Evolutionary conservation across 176 grass and related monocot genomes (phyloP).

Genomic region (Tillandsia fasciculata): DNA sequence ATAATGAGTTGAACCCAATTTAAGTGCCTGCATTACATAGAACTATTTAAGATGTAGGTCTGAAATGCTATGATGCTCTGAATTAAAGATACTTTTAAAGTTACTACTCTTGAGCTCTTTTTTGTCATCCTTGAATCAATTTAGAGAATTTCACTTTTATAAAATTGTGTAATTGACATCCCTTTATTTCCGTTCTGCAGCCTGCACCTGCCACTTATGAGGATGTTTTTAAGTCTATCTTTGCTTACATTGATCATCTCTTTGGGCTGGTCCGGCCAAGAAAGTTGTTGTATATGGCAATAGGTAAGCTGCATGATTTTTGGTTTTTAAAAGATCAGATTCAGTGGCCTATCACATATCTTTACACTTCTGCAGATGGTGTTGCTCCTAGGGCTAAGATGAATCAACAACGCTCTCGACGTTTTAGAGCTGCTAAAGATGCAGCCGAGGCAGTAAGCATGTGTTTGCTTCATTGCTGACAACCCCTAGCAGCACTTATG

Average conservation of each 20-base stretch:
- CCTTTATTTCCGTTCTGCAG: slow-evolving; percentile 33
- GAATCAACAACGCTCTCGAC: slow-evolving; percentile 87
- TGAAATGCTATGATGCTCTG: no score
- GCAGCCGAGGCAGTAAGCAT: slow-evolving; percentile 58
- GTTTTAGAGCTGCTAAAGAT: slow-evolving; percentile 84
- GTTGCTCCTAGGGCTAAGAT: slow-evolving; percentile 95
- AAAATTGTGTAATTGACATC: not conserved
- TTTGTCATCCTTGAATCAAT: no score
- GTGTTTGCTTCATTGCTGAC: not conserved
- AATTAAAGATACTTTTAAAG: no score
- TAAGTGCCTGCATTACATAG: no score
- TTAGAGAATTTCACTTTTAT: no score
- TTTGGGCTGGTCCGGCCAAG: slow-evolving; percentile 76
- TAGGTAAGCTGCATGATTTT: slow-evolving; percentile 40
- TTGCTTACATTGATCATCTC: slow-evolving; percentile 93
- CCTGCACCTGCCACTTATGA: slow-evolving; percentile 81
- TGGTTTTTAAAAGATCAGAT: not conserved
- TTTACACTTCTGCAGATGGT: slow-evolving; percentile 34
- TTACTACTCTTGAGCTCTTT: no score
- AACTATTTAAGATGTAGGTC: no score
- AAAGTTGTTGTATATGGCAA: slow-evolving; percentile 92
- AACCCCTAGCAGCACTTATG: slow-evolving; percentile 4
- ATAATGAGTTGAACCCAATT: no score
- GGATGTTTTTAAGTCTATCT: slow-evolving; percentile 87
- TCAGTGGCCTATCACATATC: not conserved